phyloP scores from a whole-genome alignment of 2,329 filamentous ascomycete species.

The Neoarthrinium moseri region DNA sequence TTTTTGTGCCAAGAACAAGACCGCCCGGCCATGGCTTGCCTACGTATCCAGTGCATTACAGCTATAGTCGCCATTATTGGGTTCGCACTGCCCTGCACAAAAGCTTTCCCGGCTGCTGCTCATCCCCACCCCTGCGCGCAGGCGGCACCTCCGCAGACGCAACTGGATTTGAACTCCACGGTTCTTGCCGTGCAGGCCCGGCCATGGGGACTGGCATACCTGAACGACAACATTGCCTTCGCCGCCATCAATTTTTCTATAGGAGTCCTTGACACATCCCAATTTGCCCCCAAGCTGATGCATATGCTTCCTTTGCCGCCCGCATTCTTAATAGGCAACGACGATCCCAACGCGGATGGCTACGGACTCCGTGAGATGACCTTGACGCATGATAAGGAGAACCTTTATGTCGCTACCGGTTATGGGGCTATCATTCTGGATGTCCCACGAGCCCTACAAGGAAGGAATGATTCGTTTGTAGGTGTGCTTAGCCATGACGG shows the following conservation, averaged over 20 bases:
- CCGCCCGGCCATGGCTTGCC: not conserved
- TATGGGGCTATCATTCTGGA: slow-evolving; percentile 6
- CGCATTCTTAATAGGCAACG: slow-evolving; percentile 1
- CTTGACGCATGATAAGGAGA: slow-evolving; percentile 1
- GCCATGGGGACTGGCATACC: slow-evolving; percentile 2
- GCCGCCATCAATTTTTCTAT: slow-evolving; percentile 7
- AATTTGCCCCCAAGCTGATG: not conserved
- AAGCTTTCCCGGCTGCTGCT: not conserved
- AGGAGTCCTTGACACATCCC: not conserved
- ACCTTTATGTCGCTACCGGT: slow-evolving; percentile 2
- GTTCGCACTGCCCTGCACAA: not conserved
- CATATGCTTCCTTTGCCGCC: not conserved
- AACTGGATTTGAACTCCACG: not conserved
- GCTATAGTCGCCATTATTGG: not conserved
- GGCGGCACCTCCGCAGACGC: not conserved
- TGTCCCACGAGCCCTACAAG: not conserved
- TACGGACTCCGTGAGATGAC: slow-evolving; percentile 4
- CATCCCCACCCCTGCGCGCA: slow-evolving; percentile 2
- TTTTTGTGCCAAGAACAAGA: slow-evolving; percentile 2
- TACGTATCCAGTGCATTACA: not conserved
- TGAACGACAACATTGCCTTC: slow-evolving; percentile 3
- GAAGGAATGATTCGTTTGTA: not conserved
- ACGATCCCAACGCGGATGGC: slow-evolving; percentile 2
- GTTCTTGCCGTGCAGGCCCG: not conserved
- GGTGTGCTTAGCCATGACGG: slow-evolving; percentile 4